Percentiles rank a stretch among this genome's conserved stretches.
Evolutionary conservation across 2,329 filamentous ascomycete species (phyloP).

Genomic region (Zymoseptoria tritici): DNA sequence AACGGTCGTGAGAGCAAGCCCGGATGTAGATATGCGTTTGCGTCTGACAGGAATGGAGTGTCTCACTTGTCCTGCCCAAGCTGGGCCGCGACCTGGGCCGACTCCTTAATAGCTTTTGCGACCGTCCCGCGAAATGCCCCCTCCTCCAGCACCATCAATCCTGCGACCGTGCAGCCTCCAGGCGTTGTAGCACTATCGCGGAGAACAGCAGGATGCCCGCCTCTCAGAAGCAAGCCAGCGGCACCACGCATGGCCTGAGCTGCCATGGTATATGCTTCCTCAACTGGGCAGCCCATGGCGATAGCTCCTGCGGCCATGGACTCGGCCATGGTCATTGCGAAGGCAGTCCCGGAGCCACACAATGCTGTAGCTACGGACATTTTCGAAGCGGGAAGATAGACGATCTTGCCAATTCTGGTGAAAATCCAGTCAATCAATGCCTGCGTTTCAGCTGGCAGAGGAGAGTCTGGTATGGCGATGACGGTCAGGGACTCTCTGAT

Average conservation of each 20-base stretch:
- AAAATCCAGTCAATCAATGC: slow-evolving; percentile 68
- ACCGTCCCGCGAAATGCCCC: slow-evolving; percentile 60
- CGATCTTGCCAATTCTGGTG: slow-evolving; percentile 62
- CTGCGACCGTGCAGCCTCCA: slow-evolving; percentile 70
- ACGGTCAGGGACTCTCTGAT: slow-evolving; percentile 76
- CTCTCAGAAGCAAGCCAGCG: slow-evolving; percentile 57
- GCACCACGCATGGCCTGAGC: slow-evolving; percentile 72
- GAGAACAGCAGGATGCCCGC: slow-evolving; percentile 68
- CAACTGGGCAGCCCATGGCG: slow-evolving; percentile 67
- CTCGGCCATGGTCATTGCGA: slow-evolving; percentile 68
- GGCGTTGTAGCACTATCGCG: slow-evolving; percentile 71
- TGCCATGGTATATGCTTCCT: slow-evolving; percentile 68
- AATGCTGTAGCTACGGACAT: slow-evolving; percentile 71
- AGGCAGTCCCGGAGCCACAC: slow-evolving; percentile 67
- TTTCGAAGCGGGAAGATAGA: slow-evolving; percentile 56
- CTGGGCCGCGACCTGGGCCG: slow-evolving; percentile 61
- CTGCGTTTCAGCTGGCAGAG: slow-evolving; percentile 48
- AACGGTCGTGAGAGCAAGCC: not conserved
- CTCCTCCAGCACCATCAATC: slow-evolving; percentile 66
- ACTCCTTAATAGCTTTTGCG: slow-evolving; percentile 61
- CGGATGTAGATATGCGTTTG: not conserved
- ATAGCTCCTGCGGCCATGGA: slow-evolving; percentile 70
- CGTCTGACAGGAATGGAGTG: not conserved
- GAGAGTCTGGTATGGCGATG: slow-evolving; percentile 56
- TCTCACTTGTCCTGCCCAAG: slow-evolving; percentile 29